Evolutionary conservation across 1,284 basidiomycete species (phyloP), one percentile per base, ranked within the genome.

Genomic region (Marasmius oreades): DNA sequence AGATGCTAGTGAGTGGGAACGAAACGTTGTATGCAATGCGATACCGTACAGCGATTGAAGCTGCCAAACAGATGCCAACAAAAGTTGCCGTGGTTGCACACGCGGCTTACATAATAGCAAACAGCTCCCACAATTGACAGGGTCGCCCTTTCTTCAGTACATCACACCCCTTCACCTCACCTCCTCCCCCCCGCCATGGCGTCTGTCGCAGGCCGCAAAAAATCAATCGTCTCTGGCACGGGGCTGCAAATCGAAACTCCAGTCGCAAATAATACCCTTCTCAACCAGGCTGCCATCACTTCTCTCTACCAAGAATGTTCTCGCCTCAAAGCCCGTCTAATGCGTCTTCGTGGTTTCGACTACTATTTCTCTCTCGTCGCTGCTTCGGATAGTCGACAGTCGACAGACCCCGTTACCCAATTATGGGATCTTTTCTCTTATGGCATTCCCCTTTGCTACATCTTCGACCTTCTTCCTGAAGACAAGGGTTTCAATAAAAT

Each of bases 391-490:
- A 76, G 84, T 20, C 80, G 90, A 59, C 84, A 85, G 68, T 90
- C 87, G 31, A 88, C 88, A 42, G 90, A 92, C 73, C 88, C 89
- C 42, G 96, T 99, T 64, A 89, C 92, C 43, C 93, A 95, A 71
- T 85, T 98, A 51, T 95, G 95, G 87, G 92, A 95, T 68, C 86
- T 91, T 68, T 92, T 99, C 73, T 88, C 93, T 36, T 84, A 95
- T 44, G 96, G 97, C 59, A 88, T 93, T 33, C 90, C 95, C 36
- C 88, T 99, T 61, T 96, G 94, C 76, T 95, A 90, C 74, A 88
- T 99, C 64, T 96, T 92, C 80, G 97, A 99, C 75, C 85, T 90
- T 67, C 86, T 96, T 57, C 90, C 90, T 28, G 81, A 56, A 70
- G 81, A 82, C 31, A 66, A 67, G 42, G 74, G 74, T 57, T 78